Evolutionary conservation across 345 rosid genomes (phyloP).

Genomic region (Citrus inodora): DNA sequence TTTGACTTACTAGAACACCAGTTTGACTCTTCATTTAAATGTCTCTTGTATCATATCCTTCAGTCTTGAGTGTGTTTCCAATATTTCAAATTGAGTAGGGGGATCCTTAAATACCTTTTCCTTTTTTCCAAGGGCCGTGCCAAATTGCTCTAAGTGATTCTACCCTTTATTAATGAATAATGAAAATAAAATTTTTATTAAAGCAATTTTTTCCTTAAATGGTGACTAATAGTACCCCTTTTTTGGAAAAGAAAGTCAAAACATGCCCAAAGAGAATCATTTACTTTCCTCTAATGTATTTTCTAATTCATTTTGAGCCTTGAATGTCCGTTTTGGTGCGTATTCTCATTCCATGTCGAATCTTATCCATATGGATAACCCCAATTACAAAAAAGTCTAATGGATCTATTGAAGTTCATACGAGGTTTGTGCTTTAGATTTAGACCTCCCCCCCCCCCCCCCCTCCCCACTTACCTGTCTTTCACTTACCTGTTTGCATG

Average conservation of each 20-base stretch:
- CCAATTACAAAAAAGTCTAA: background rate
- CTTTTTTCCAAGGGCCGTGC: too few species aligned
- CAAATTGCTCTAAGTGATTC: too few species aligned
- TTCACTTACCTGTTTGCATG: too few species aligned
- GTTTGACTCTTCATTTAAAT: background rate
- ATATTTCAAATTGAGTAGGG: background rate
- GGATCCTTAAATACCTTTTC: background rate
- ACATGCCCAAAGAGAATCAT: too few species aligned
- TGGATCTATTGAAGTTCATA: background rate
- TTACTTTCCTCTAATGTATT: background rate
- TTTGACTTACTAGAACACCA: background rate
- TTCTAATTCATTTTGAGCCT: background rate
- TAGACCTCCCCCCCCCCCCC: accelerated
- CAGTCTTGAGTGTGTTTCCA: background rate
- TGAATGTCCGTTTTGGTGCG: background rate
- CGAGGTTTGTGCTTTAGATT: background rate
- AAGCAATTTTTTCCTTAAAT: too few species aligned
- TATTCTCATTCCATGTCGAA: background rate
- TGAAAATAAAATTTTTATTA: too few species aligned
- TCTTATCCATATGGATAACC: background rate
- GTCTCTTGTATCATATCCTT: background rate
- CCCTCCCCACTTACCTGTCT: background rate
- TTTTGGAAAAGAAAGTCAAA: background rate
- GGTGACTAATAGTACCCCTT: too few species aligned
- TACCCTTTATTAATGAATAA: too few species aligned